These are phyloP conservation scores for Dichotomopilus funicola DNA, from an alignment of 2,329 filamentous ascomycete species.

Conservation along the genomic window DNA sequence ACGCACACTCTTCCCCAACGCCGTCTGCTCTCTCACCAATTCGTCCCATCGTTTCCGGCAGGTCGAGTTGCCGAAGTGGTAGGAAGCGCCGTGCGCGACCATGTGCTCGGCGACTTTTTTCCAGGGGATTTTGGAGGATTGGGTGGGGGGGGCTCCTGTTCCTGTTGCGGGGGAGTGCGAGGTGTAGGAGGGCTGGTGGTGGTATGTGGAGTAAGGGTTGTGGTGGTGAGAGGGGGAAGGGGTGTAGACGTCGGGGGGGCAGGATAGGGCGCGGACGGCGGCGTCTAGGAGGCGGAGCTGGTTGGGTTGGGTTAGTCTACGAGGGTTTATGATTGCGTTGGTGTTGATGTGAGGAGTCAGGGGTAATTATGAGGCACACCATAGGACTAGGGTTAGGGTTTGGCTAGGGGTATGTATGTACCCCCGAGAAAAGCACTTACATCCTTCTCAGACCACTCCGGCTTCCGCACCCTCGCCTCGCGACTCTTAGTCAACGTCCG, in stretches of 20 bases:
- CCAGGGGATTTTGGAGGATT: conserved; percentile 43
- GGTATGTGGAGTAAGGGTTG: too few relatives aligned
- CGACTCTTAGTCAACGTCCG: conserved; percentile 59
- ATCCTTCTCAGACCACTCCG: conserved; percentile 56
- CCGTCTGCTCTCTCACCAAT: conserved; percentile 26
- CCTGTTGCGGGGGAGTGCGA: too few relatives aligned
- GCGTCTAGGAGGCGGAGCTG: conserved; percentile 23
- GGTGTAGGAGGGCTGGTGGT: too few relatives aligned
- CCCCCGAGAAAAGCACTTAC: conserved; percentile 46
- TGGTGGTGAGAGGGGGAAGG: too few relatives aligned
- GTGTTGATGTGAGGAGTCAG: not conserved
- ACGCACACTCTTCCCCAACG: not conserved
- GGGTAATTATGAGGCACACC: too few relatives aligned
- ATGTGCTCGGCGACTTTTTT: conserved; percentile 52
- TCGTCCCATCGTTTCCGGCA: conserved; percentile 53
- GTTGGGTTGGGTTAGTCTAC: not conserved
- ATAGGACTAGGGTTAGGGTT: not conserved
- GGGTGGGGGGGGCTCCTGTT: too few relatives aligned
- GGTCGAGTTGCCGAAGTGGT: conserved; percentile 53
- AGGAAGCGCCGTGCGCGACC: conserved; percentile 44
- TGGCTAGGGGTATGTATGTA: too few relatives aligned
- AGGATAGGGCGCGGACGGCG: conserved; percentile 18
- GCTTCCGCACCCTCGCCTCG: conserved; percentile 56
- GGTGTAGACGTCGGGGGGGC: not conserved
- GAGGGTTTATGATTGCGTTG: too few relatives aligned